These are phyloP conservation scores for Wallacemonas collosoma DNA, from an alignment of 208 protist genomes.

Conservation along the genomic window DNA sequence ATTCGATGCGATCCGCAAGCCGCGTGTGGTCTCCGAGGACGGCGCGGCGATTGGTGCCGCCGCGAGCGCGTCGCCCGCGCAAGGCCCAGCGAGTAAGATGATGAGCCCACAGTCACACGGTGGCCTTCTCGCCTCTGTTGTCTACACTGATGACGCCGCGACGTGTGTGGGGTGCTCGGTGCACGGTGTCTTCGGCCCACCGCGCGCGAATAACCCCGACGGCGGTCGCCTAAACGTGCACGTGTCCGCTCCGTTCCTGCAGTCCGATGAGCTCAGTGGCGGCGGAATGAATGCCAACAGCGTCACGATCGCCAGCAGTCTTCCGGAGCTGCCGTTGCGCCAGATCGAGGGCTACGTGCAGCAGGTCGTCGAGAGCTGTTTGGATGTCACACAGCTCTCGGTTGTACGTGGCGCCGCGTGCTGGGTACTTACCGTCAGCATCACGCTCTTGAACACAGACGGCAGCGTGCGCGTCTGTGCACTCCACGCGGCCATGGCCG, in stretches of 20 bases:
- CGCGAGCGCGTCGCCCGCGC: not conserved
- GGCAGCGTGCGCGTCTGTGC: constrained; percentile 63
- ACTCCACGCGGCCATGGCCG: constrained; percentile 71
- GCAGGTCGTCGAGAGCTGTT: constrained; percentile 48
- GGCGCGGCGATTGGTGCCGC: not conserved
- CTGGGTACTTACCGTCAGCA: constrained; percentile 75
- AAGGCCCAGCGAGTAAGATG: not conserved
- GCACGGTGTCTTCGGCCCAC: constrained; percentile 74
- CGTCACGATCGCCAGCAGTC: constrained; percentile 20
- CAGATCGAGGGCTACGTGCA: constrained; percentile 74
- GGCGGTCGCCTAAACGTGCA: constrained; percentile 74
- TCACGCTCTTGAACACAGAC: constrained; percentile 76
- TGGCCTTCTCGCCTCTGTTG: constrained; percentile 58
- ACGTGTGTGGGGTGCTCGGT: constrained; percentile 64
- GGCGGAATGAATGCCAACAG: constrained; percentile 24
- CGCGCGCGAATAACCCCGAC: constrained; percentile 41
- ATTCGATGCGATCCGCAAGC: constrained; percentile 43
- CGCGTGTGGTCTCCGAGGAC: constrained; percentile 56
- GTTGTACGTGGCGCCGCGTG: constrained; percentile 78
- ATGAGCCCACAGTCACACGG: not conserved
- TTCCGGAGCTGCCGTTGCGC: constrained; percentile 56
- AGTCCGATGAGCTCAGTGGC: constrained; percentile 21
- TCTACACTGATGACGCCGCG: constrained; percentile 77
- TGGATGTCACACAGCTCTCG: constrained; percentile 58
- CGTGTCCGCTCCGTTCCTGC: constrained; percentile 68